Base-by-base conservation (phyloP, 2,329 filamentous ascomycete genomes). In the Stenocarpella maydis region DNA sequence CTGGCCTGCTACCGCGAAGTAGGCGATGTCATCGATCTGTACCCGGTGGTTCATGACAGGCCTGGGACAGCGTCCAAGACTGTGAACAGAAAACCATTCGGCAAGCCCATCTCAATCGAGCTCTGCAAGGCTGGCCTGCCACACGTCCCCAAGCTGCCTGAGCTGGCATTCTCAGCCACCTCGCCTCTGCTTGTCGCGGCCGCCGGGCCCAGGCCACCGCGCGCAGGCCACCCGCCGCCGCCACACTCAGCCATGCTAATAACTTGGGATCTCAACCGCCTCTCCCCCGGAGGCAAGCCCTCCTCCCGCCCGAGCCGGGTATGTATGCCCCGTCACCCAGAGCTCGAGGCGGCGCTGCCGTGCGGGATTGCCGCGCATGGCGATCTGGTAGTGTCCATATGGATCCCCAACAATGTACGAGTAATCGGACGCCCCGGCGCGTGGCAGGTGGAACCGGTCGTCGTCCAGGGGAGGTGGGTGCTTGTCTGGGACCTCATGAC, bases 261-360 rank as follows among this genome's bases (percentile, higher is more conserved):
- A 1, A 78, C 80, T 0, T 82, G 80, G 80, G 78, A 82, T 17
- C 79, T 80, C 12, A 73, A 19, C 24, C 41, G 43, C 5, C 31
- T 76, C 65, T 70, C 72, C 14, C 4, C 10, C 10, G 54, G 24
- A 15, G 74, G 73, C 17, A 47, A 12, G 58, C 58, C 34, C 4
- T 17, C 28, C 17, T 73, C 73, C 34, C 76, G 75, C 19, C 79
- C 80, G 0, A 78, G 79, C 71, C 75, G 78, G 19, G 72, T 80
- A 3, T 77, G 78, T 6, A 71, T 76, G 2, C 80, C 80, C 1
- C 79, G 77, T 78, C 77, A 82, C 69, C 54, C 72, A 0, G 80
- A 81, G 69, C 75, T 82, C n/a, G 79, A 80, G 43, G 81, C 80
- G 0, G 80, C 80, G 3, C 75, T 82, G 2, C 80, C 80, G 0